Evolutionary conservation across 1,284 basidiomycete genomes (phyloP).

Genomic region (Trametes pubescens): DNA sequence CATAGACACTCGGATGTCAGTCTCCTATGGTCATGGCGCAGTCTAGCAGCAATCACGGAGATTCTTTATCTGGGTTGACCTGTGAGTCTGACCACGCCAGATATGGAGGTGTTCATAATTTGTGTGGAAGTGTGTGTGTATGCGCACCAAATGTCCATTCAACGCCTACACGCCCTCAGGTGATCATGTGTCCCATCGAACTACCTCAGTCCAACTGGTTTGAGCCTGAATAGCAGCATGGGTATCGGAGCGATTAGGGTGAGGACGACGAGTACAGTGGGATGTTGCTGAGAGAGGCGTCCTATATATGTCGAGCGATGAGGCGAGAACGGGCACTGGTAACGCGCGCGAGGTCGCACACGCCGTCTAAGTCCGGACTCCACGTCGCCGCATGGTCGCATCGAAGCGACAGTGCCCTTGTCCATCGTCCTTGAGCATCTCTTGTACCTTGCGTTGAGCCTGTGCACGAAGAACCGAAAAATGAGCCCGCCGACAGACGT

Average conservation of each 20-base stretch:
- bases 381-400: not conserved
- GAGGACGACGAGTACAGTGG: not conserved
- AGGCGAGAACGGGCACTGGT: constrained; percentile 14
- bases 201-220: no score
- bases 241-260: no score
- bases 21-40: not conserved
- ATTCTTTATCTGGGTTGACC: not conserved
- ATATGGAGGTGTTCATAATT: not conserved
- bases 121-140: not conserved
- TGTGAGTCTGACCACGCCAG: not conserved
- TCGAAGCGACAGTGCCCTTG: not conserved
- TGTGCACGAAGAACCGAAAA: not conserved
- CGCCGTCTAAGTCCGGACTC: not conserved
- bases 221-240: no score
- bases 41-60: no score
- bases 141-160: no score
- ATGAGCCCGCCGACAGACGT: constrained; percentile 61
- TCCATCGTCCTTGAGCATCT: not conserved
- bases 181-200: no score
- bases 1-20: no score
- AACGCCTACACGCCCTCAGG: no score
- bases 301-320: not conserved
- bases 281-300: not conserved
- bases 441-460: not conserved
- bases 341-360: constrained; percentile 15